Evolutionary conservation across 2,329 filamentous ascomycete genomes (phyloP).

Genomic region (Paecilomyces sp.): DNA sequence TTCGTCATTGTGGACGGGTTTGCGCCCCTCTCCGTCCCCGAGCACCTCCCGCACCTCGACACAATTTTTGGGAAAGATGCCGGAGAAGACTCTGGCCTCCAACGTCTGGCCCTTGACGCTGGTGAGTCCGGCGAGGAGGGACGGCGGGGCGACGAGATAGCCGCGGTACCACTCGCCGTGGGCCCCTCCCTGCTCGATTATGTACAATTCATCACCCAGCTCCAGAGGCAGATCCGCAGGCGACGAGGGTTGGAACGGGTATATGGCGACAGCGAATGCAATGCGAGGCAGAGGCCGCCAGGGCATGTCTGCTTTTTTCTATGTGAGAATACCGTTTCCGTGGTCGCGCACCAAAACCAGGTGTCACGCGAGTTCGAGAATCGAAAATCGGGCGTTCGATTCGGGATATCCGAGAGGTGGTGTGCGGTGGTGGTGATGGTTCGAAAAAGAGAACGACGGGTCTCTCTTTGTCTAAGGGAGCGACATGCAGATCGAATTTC

Average conservation of each 20-base stretch:
- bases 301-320: conserved; percentile 57
- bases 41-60: conserved; percentile 92
- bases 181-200: conserved; percentile 85
- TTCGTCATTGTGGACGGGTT: conserved; percentile 25
- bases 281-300: conserved; percentile 96
- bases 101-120: conserved; percentile 87
- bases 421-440: neutral
- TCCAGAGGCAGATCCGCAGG: conserved; percentile 91
- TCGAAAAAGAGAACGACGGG: neutral
- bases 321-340: neutral
- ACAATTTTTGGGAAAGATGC: conserved; percentile 90
- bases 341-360: conserved; percentile 1
- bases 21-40: conserved; percentile 56
- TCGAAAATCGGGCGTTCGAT: neutral
- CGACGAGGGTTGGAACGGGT: conserved; percentile 80
- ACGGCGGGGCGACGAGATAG: conserved; percentile 90
- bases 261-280: conserved; percentile 94
- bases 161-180: conserved; percentile 90
- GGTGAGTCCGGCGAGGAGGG: conserved; percentile 82
- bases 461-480: neutral
- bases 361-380: neutral
- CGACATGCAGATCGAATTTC: neutral
- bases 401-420: neutral
- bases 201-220: conserved; percentile 96
- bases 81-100: conserved; percentile 95